These are phyloP conservation scores for Podosphaera aphanis DNA, from an alignment of 2,329 filamentous ascomycete species.

Conservation along the genomic window DNA sequence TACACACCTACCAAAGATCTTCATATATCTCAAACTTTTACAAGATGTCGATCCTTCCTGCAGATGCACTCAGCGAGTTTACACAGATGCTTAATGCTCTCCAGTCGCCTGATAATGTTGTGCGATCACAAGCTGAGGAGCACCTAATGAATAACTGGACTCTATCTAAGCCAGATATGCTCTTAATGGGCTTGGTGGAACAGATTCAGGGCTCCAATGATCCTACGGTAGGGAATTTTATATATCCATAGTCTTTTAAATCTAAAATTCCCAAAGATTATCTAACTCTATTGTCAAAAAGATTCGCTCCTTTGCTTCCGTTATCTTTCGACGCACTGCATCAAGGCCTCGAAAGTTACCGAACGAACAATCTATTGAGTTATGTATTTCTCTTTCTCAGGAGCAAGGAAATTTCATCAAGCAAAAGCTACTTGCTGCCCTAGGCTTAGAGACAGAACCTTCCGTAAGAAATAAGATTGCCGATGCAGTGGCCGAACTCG, in stretches of 20 bases:
- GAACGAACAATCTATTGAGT: constrained; percentile 49
- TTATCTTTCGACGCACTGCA: constrained; percentile 83
- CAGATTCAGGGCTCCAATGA: constrained; percentile 56
- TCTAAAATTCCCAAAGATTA: background rate
- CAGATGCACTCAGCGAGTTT: constrained; percentile 67
- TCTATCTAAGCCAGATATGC: constrained; percentile 51
- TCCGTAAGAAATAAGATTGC: constrained; percentile 83
- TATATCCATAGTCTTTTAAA: background rate
- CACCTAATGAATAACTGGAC: constrained; percentile 85
- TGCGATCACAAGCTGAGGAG: constrained; percentile 71
- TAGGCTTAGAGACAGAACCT: constrained; percentile 49
- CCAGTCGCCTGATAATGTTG: constrained; percentile 68
- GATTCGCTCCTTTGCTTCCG: constrained; percentile 76
- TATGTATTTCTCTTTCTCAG: constrained; percentile 57
- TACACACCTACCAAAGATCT: background rate
- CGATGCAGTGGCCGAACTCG: constrained; percentile 89
- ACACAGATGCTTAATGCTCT: constrained; percentile 69
- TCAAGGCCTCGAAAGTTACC: constrained; percentile 65
- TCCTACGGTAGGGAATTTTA: constrained; percentile 11
- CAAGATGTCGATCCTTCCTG: constrained; percentile 61
- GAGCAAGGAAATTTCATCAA: constrained; percentile 60
- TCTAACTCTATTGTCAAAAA: constrained; percentile 17
- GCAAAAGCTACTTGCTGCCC: constrained; percentile 56
- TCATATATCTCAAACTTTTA: background rate
- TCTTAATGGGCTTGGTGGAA: constrained; percentile 85